Base-by-base conservation (phyloP, 176 grass and related monocot species). In the Oryza officinalis region DNA sequence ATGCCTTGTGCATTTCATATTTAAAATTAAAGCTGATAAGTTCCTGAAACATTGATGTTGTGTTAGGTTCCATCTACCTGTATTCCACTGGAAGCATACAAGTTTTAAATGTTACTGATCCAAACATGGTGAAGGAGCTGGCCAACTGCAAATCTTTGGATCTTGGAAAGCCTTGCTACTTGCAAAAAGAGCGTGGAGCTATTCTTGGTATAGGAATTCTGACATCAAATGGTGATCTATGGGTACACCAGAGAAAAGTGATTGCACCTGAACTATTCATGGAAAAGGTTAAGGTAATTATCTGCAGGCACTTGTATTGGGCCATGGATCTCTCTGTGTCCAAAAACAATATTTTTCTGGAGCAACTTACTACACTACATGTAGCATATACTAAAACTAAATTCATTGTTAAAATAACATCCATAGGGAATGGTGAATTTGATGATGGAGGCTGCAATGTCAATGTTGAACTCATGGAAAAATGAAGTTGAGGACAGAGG, bases 241-340 rank as follows among this genome's bases (percentile, higher is more conserved):
- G 95, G 95, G 81, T 72, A 65, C 90, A 97, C 14, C 67, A 94
- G 72, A 85, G 95, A 54, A 97, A 92, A 79, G 80, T 94, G 37
- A 92, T 97, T 20, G 83, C 92, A 26, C 84, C 90, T 2, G 86
- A 97, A 72, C 92, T 97, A 66, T 97, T 97, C 88, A 92, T 94
- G 95, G 88, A 87, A 65, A 97, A 92, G 67, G 72, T 94, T 40
- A 97, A 94, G 92, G 95, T 97, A 97, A 71, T 40, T 22, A 71
- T 61, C 47, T 60, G 80, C 71, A 57, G 32, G 54, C 2, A 85
- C 44, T 7, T 64, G 11, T 41, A 3, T 32, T 73, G 17, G 66
- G 15, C 47, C 63, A 43, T 64, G 35, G 20, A 63, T 15, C 18
- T 38, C 7, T 38, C 37, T 38, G 30, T 74, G 41, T 64, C 40